Evolutionary conservation across 2,329 filamentous ascomycete species (phyloP), one percentile per base, ranked within the genome.

Genomic region (Nannizzia gypsea): DNA sequence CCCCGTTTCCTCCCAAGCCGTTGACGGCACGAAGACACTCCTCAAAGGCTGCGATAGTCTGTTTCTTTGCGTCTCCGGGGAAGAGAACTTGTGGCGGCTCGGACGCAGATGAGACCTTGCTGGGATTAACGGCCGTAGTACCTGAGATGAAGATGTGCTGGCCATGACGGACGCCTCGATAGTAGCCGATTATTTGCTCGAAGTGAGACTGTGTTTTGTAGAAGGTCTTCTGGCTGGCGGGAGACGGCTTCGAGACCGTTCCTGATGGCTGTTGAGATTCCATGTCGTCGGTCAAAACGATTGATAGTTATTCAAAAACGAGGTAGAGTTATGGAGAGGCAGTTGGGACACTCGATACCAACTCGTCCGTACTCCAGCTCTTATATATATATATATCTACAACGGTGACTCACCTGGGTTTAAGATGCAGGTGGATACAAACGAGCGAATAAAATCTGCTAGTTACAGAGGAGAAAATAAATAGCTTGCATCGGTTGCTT

Each of bases 111-210:
- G 69, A 71, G 6, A 44, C 44, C 1, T 68, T 69, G 56, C 71
- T 67, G 1, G 69, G 70, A 56, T 73, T 69, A 42, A 72, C 68
- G 15, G 72, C 68, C 6, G 72, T 75, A n/a, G 72, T 71, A 13
- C 73, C 73, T 8, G 72, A 70, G 24, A 74, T 70, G 63, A 69
- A 73, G 54, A 75, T 72, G 3, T 69, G 67, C 2, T 66, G 64
- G 3, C 70, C 70, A 34, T 67, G 67, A 6, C 72, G 72, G 20
- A 75, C 67, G 17, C 72, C 73, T 38, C 73, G 72, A 60, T 74
- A 72, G 59, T 74, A 73, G 34, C 72, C 72, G 59, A 73, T 69
- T 44, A 63, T 63, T 34, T 67, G 64, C 59, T 75, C 72, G 62
- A 68, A 74, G 4, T 71, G 72, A 3, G 73, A 74, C 17, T 66